phyloP scores from a whole-genome alignment of 2,329 filamentous ascomycete genomes.

The Cladophialophora carrionii region DNA sequence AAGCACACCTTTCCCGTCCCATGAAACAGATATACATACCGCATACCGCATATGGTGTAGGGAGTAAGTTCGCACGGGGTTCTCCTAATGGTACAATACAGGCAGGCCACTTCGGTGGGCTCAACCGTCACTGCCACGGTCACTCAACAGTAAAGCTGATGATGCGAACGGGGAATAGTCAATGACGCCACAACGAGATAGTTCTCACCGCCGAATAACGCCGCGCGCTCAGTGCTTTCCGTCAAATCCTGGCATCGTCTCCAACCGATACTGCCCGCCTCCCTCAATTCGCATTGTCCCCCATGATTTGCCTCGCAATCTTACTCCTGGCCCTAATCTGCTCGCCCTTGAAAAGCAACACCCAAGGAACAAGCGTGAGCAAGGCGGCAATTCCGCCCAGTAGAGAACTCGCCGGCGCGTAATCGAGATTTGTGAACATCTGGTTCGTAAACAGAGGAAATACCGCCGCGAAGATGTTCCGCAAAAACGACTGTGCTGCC shows the following conservation, averaged over 20 bases:
- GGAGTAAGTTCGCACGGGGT: not conserved
- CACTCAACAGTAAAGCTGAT: not conserved
- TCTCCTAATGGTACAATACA: not conserved
- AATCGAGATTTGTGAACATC: constrained; percentile 74
- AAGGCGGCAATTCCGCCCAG: constrained; percentile 70
- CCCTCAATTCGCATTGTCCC: not conserved
- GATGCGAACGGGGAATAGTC: not conserved
- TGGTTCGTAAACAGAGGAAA: constrained; percentile 77
- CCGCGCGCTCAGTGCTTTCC: not conserved
- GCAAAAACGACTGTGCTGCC: constrained; percentile 82
- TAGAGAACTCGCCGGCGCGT: constrained; percentile 71
- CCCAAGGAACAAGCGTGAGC: constrained; percentile 83
- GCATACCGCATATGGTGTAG: too few relatives aligned
- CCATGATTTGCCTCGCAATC: constrained; percentile 62
- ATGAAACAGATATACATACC: not conserved
- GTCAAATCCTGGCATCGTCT: not conserved
- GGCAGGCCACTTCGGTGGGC: not conserved
- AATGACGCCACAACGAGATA: not conserved
- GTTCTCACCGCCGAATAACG: not conserved
- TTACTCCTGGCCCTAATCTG: constrained; percentile 74
- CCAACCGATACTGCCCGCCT: not conserved
- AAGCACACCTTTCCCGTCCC: not conserved
- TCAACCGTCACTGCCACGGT: not conserved
- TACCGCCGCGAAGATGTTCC: constrained; percentile 78
- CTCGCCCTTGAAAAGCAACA: constrained; percentile 76